These are phyloP conservation scores for Phytophthora kernoviae DNA, from an alignment of 352 stramenopile species.

Conservation along the genomic window DNA sequence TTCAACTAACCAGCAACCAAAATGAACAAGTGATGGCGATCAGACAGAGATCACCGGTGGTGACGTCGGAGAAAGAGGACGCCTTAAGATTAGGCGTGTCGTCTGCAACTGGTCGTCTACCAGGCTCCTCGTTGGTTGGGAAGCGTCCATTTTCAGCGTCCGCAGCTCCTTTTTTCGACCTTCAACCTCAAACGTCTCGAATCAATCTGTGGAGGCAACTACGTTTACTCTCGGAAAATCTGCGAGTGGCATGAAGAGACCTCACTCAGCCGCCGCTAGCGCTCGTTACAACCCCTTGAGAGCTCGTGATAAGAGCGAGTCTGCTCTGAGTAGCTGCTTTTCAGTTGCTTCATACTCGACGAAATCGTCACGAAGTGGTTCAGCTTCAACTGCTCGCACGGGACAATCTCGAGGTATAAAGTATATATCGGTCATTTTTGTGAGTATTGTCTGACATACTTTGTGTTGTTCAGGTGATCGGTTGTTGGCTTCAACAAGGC, in stretches of 20 bases:
- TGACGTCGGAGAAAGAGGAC: slow-evolving; percentile 14
- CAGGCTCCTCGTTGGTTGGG: neutral
- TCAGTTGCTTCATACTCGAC: slow-evolving; percentile 13
- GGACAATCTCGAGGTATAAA: slow-evolving; percentile 23
- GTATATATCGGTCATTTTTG: neutral
- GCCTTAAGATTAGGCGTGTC: slow-evolving; percentile 5
- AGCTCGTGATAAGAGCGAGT: slow-evolving; percentile 20
- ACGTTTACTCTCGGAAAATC: neutral
- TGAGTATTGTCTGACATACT: neutral
- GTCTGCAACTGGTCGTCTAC: neutral
- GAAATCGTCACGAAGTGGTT: slow-evolving; percentile 16
- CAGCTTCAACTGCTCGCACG: slow-evolving; percentile 7
- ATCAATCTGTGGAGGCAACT: slow-evolving; percentile 3
- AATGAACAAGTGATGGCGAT: slow-evolving; percentile 3
- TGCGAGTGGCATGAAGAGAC: slow-evolving; percentile 19
- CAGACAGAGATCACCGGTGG: neutral
- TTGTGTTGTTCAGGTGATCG: slow-evolving; percentile 8
- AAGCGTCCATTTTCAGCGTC: slow-evolving; percentile 33
- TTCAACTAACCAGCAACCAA: slow-evolving; percentile 22
- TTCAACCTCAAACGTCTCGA: neutral
- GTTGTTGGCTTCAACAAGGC: slow-evolving; percentile 22
- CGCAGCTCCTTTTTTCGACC: slow-evolving; percentile 8
- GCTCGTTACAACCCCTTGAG: slow-evolving; percentile 12
- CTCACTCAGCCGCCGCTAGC: slow-evolving; percentile 30
- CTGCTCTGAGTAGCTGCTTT: slow-evolving; percentile 18